Base-by-base conservation (phyloP, 352 stramenopile species). In the Achlya hypogyna region DNA sequence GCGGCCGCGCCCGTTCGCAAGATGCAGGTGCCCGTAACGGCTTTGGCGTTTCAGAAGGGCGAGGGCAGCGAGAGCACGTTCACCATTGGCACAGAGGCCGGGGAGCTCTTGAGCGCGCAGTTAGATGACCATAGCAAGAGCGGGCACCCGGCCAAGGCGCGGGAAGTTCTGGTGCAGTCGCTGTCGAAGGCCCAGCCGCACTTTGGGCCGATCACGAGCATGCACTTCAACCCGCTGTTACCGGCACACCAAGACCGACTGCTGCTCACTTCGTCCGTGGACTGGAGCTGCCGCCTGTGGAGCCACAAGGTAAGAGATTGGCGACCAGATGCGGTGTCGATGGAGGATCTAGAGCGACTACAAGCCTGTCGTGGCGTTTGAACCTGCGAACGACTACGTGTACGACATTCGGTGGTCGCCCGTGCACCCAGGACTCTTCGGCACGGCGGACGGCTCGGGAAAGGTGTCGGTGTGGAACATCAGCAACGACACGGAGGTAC, bases 281-380 rank as follows among this genome's bases (percentile, higher is more conserved):
- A 96, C 70, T 96, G 86, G 62, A 93, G 79, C 1, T 86, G 95
- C 47, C 93, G 93, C 62, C 47, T 95, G 16, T 96, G 87, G 87
- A 95, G 85, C 70, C 70, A 72, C 56, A 67, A 67, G 60, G 60
- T 67, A 43, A 9, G 8, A 23, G 20, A 6, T 10, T 22, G 0
- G 51, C 12, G 12, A 58, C 16, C 16, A 38, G 23, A 35, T 58
- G 14, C 16, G 5, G 18, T 58, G 4, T 58, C 14, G 18, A 2
- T 58, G 25, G 54, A 51, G 6, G 25, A 12, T 64, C 0, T 83
- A 93, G 70, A 78, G 87, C 52, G 79, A 82, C 12, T 72, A 91
- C 29, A 73, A 65, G 22, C 82, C 86, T 0, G 72, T 93, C 27
- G 76, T 91, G 25, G 90, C 82, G 42, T 95, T 95, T 45, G 86